Evolutionary conservation across 306 rosid genomes (phyloP).

Genomic region (Vachellia collinsii): DNA sequence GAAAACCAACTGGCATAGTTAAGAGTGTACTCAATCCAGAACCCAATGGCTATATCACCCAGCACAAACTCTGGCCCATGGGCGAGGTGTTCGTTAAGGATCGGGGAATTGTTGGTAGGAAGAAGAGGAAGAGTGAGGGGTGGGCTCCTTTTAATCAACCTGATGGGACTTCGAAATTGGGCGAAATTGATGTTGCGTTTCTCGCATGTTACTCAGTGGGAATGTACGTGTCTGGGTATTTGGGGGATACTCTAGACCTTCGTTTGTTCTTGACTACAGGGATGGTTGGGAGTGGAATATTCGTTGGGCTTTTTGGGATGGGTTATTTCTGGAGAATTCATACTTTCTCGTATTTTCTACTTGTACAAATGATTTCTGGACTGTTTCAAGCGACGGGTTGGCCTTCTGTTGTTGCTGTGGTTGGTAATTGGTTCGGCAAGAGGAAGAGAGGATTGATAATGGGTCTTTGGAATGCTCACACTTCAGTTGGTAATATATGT

Average conservation of each 20-base stretch:
- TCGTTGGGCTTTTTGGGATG: constrained; percentile 71
- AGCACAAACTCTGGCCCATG: constrained; percentile 44
- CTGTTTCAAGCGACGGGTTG: constrained; percentile 89
- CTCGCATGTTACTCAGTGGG: constrained; percentile 71
- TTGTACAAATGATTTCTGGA: constrained; percentile 81
- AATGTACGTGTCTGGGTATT: constrained; percentile 77
- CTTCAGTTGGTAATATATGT: constrained; percentile 78
- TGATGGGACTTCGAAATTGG: constrained; percentile 67
- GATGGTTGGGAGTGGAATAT: constrained; percentile 80
- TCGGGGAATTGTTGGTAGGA: constrained; percentile 19
- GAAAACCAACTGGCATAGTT: constrained; percentile 76
- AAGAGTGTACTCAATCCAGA: constrained; percentile 72
- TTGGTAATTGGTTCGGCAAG: constrained; percentile 90
- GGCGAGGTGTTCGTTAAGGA: constrained; percentile 41
- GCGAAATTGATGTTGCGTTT: constrained; percentile 83
- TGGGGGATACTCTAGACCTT: constrained; percentile 74
- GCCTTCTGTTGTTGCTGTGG: constrained; percentile 90
- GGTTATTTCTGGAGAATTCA: constrained; percentile 73
- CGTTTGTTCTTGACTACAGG: constrained; percentile 63
- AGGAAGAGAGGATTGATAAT: constrained; percentile 78
- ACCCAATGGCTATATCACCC: constrained; percentile 3
- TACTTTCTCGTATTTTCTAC: constrained; percentile 57
- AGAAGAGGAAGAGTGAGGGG: constrained; percentile 35
- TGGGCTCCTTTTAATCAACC: constrained; percentile 77
- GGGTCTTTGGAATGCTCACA: constrained; percentile 92